phyloP scores from a whole-genome alignment of 306 rosid genomes.

The Citrullus mucosospermus region DNA sequence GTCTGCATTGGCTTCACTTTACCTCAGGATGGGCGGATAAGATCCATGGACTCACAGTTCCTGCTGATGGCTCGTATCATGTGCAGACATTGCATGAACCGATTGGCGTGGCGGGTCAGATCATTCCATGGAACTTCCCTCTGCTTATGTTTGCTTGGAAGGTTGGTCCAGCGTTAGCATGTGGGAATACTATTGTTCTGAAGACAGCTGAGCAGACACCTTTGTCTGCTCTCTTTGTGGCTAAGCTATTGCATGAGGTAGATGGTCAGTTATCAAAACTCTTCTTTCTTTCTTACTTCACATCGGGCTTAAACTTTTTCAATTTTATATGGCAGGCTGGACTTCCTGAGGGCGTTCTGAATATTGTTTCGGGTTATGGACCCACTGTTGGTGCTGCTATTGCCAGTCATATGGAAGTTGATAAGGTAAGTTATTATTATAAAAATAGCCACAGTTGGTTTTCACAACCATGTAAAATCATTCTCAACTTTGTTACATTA shows the following conservation, averaged over 20 bases:
- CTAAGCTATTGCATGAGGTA: conserved; percentile 72
- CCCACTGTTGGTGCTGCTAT: conserved; percentile 92
- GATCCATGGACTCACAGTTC: conserved; percentile 83
- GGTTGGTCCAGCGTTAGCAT: conserved; percentile 82
- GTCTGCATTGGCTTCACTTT: neutral
- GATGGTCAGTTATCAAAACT: neutral
- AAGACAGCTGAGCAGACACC: conserved; percentile 98
- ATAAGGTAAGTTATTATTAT: conserved; percentile 40
- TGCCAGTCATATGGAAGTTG: conserved; percentile 91
- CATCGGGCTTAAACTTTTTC: neutral
- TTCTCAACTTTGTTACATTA: too few relatives aligned
- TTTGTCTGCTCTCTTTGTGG: conserved; percentile 54
- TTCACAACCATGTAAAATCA: too few relatives aligned
- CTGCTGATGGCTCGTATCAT: conserved; percentile 65
- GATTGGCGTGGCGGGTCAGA: conserved; percentile 88
- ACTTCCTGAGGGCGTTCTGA: conserved; percentile 79
- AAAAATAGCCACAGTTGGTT: neutral
- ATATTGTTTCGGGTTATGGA: conserved; percentile 80
- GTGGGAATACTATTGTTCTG: conserved; percentile 72
- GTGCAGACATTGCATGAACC: conserved; percentile 91
- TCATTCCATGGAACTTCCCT: conserved; percentile 98
- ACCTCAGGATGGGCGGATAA: conserved; percentile 87
- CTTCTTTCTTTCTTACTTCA: neutral
- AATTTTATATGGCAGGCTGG: conserved; percentile 58
- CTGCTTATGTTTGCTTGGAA: conserved; percentile 88